Percentiles rank a stretch among this genome's conserved stretches.
Conservation (phyloP, 2,329 filamentous ascomycete genomes). For the Exophiala lecanii-corni region DNA sequence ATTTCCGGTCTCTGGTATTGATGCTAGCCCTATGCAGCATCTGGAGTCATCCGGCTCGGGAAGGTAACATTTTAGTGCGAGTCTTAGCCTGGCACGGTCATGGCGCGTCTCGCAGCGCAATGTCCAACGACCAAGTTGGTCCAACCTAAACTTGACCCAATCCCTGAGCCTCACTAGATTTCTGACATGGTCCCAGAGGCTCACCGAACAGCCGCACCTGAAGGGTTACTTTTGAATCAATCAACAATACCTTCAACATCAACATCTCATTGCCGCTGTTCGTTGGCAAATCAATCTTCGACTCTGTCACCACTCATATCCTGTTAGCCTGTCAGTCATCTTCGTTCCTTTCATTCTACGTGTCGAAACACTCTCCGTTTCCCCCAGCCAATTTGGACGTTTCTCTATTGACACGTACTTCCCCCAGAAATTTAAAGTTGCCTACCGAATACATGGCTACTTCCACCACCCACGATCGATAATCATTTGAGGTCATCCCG, state of each 20-base stretch:
- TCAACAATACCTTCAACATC: constrained; percentile 8
- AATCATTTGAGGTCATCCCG: constrained; percentile 15
- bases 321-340: no score
- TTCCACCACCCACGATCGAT: constrained; percentile 19
- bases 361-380: constrained; percentile 2
- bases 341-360: no score
- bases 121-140: background rate
- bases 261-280: constrained; percentile 3
- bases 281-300: constrained; percentile 3
- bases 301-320: constrained; percentile 6
- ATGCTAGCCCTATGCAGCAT: no score
- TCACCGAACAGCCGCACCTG: constrained; percentile 16
- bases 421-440: background rate
- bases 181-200: constrained; percentile 12
- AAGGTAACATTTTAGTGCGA: no score
- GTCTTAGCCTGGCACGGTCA: constrained; percentile 2
- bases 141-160: background rate
- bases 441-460: constrained; percentile 22
- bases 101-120: background rate
- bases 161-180: background rate
- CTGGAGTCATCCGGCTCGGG: no score
- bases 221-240: constrained; percentile 1
- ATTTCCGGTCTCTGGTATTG: no score
- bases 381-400: constrained; percentile 2
- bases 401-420: constrained; percentile 18